These are phyloP conservation scores for Cymbidium sinense DNA, from an alignment of 106 monocot genomes.

Conservation along the genomic window DNA sequence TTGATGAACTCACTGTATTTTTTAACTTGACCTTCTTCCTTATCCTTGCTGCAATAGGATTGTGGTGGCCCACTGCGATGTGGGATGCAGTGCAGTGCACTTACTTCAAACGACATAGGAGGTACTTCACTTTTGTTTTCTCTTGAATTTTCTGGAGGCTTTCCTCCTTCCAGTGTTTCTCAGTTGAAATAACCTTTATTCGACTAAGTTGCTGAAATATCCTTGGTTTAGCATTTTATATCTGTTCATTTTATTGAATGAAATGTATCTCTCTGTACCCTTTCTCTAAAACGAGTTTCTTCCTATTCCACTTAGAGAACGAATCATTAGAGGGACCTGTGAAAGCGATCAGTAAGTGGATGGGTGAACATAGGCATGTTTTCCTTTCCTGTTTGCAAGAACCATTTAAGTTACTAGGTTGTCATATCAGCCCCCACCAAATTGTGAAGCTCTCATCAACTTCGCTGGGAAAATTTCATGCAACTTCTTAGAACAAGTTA, in stretches of 20 bases:
- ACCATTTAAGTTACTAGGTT: not conserved
- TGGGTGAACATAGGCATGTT: not conserved
- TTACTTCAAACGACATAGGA: conserved; percentile 5
- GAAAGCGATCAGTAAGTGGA: not conserved
- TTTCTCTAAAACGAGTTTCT: not conserved
- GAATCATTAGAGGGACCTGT: not conserved
- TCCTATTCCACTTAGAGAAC: not conserved
- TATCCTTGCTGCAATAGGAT: conserved; percentile 1
- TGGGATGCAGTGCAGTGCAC: conserved; percentile 11
- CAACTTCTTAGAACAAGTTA: not conserved
- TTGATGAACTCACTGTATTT: not conserved
- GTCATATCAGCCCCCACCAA: not conserved
- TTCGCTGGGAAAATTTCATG: not conserved
- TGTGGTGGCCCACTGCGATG: conserved; percentile 9
- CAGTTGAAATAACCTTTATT: not conserved
- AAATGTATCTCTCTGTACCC: not conserved
- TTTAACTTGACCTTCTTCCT: not conserved
- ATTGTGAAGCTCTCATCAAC: not conserved
- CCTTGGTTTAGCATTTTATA: not conserved
- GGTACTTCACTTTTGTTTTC: conserved; percentile 4
- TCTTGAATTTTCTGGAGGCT: not conserved
- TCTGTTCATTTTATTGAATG: not conserved
- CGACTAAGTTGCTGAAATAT: not conserved
- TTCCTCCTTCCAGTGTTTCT: not conserved
- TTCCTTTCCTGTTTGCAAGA: not conserved